These are phyloP conservation scores for Boletus rubescentipes DNA, from an alignment of 768 basidiomycete genomes.

Conservation along the genomic window DNA sequence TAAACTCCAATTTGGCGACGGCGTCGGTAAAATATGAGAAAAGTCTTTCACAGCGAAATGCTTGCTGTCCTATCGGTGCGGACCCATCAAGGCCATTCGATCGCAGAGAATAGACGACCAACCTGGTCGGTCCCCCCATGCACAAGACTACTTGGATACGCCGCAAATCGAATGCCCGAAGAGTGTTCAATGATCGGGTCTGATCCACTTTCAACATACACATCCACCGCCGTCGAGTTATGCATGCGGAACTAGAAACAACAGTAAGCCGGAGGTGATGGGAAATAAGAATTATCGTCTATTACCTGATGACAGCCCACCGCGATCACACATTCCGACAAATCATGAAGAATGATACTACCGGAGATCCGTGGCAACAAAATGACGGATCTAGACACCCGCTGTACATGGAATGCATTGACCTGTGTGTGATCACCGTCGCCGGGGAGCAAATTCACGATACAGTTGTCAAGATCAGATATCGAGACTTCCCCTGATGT, in stretches of 20 bases:
- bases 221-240: constrained; percentile 57
- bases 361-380: constrained; percentile 65
- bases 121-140: constrained; percentile 9
- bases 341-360: constrained; percentile 69
- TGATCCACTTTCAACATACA: constrained; percentile 66
- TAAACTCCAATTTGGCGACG: constrained; percentile 72
- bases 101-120: constrained; percentile 1
- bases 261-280: background rate
- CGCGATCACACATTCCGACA: constrained; percentile 61
- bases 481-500: constrained; percentile 54
- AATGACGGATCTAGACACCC: constrained; percentile 59
- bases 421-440: constrained; percentile 7
- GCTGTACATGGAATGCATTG: constrained; percentile 39
- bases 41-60: constrained; percentile 74
- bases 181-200: constrained; percentile 84
- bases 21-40: constrained; percentile 72
- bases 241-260: constrained; percentile 82
- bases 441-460: constrained; percentile 61
- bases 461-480: constrained; percentile 61
- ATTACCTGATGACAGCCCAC: constrained; percentile 80
- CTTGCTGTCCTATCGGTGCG: constrained; percentile 32
- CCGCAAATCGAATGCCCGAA: constrained; percentile 55
- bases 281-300: background rate
- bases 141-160: constrained; percentile 50
- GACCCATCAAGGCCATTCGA: background rate